Base-by-base conservation (phyloP, 345 rosid species). In the Pelargonium nanum region DNA sequence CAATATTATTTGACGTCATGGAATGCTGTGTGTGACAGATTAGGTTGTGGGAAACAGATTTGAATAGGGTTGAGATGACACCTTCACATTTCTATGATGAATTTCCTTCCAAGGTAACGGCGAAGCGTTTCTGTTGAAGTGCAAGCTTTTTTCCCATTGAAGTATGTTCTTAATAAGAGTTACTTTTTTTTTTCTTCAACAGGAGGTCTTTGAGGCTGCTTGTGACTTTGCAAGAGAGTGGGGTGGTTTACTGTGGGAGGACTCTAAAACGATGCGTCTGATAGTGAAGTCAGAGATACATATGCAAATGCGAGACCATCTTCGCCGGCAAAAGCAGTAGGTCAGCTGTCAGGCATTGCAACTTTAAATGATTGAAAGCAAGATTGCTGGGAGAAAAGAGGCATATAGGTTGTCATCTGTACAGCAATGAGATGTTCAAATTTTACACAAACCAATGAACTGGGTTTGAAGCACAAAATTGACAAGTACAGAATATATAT, bases 31-130 rank as follows among this genome's bases (percentile, higher is more conserved):
- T 15, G 15, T 69, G 67, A 44, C 79, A 93, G 97, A 89, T 93
- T 73, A 81, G 97, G 77, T 77, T 89, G 62, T 93, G 99, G 99
- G 99, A 93, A 77, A 22, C 88, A 6, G 99, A 93, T 79, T 67
- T 93, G 67, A 87, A 93, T 68, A 82, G 99, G 74, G 89, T 87
- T 34, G 99, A 93, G 80, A 84, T 74, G 83, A 80, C 83, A 5
- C 85, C 80, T 48, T 78, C 89, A 5, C 84, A 93, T 74, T 72
- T 81, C 65, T 87, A 85, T 48, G 96, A 89, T 22, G 99, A 87
- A 65, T 93, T 93, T 73, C 97, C 94, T 48, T 74, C 97, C 1
- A 73, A 80, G 80, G 98, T 92, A 83, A 73, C 60, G 44, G 17
- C 21, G 1, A 7, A 34, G 20, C 62, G 19, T 72, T 65, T 67